These are phyloP conservation scores for Quercus glauca DNA, from an alignment of 306 rosid genomes.

Conservation along the genomic window DNA sequence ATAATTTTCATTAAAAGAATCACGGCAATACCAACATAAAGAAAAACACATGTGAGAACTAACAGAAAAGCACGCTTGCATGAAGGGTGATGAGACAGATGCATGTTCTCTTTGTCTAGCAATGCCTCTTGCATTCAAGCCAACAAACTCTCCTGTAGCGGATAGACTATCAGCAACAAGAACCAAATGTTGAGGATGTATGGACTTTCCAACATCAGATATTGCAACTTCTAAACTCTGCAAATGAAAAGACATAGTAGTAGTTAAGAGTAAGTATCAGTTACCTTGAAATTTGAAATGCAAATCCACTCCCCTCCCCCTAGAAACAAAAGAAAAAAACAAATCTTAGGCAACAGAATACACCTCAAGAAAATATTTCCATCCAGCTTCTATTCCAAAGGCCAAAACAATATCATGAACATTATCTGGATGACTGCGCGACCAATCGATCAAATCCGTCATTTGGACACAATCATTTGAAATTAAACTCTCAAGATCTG, in stretches of 20 bases:
- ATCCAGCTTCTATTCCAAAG: slow-evolving; percentile 78
- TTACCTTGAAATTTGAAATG: slow-evolving; percentile 8
- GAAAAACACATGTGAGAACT: slow-evolving; percentile 40
- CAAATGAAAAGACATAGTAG: slow-evolving; percentile 26
- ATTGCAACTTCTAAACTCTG: slow-evolving; percentile 72
- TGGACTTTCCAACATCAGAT: slow-evolving; percentile 72
- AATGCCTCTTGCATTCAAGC: slow-evolving; percentile 80
- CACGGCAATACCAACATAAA: neutral
- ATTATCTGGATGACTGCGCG: slow-evolving; percentile 89
- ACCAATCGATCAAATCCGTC: slow-evolving; percentile 82
- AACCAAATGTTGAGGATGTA: slow-evolving; percentile 73
- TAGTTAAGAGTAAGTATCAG: slow-evolving; percentile 12
- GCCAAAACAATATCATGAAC: slow-evolving; percentile 57
- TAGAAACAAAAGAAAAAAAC: neutral
- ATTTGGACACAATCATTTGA: slow-evolving; percentile 54
- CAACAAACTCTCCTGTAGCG: slow-evolving; percentile 80
- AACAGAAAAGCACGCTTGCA: slow-evolving; percentile 94
- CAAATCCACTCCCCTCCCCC: neutral
- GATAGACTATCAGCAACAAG: slow-evolving; percentile 74
- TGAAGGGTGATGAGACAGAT: slow-evolving; percentile 68
- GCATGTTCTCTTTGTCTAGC: slow-evolving; percentile 64
- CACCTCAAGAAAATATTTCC: slow-evolving; percentile 71
- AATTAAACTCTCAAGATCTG: slow-evolving; percentile 60
- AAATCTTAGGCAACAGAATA: slow-evolving; percentile 20
- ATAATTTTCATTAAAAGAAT: slow-evolving; percentile 12